phyloP scores from a whole-genome alignment of 2,329 filamentous ascomycete genomes.

The Pseudogymnoascus sp. region DNA sequence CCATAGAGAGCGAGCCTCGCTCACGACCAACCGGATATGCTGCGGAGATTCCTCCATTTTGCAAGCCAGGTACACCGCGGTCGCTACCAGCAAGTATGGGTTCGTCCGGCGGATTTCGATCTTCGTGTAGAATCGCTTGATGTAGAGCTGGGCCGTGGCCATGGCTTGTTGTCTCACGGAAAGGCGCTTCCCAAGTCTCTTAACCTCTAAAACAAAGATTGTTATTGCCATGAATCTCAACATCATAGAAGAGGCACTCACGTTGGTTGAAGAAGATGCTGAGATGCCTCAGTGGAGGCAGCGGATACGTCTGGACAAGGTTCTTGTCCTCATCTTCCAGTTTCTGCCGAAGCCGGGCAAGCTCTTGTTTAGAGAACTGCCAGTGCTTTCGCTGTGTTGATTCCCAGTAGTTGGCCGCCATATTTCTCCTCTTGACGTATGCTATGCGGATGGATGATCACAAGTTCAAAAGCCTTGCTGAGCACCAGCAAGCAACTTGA shows the following conservation, averaged over 20 bases:
- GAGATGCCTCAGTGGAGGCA: slow-evolving; percentile 75
- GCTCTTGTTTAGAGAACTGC: slow-evolving; percentile 79
- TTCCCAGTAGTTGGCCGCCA: slow-evolving; percentile 96
- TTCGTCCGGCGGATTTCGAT: slow-evolving; percentile 91
- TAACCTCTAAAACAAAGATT: slow-evolving; percentile 53
- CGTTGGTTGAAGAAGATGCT: slow-evolving; percentile 90
- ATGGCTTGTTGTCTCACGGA: slow-evolving; percentile 78
- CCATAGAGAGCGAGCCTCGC: slow-evolving; percentile 80
- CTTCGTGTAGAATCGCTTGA: slow-evolving; percentile 87
- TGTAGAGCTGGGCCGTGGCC: slow-evolving; percentile 88
- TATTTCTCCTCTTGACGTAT: slow-evolving; percentile 32
- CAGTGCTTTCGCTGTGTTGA: slow-evolving; percentile 87
- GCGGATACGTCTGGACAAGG: slow-evolving; percentile 68
- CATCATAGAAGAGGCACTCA: slow-evolving; percentile 46
- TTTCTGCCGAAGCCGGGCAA: slow-evolving; percentile 66
- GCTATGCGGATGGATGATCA: neutral
- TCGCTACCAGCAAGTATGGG: slow-evolving; percentile 87
- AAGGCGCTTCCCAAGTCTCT: slow-evolving; percentile 76
- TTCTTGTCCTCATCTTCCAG: slow-evolving; percentile 70
- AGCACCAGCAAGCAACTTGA: neutral
- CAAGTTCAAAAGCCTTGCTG: neutral
- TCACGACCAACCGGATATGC: slow-evolving; percentile 85
- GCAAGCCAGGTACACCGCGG: slow-evolving; percentile 87
- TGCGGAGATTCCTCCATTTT: slow-evolving; percentile 98
- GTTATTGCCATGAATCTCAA: neutral